These are phyloP conservation scores for Aureobasidium musti DNA, from an alignment of 2,329 filamentous ascomycete genomes.

Conservation along the genomic window DNA sequence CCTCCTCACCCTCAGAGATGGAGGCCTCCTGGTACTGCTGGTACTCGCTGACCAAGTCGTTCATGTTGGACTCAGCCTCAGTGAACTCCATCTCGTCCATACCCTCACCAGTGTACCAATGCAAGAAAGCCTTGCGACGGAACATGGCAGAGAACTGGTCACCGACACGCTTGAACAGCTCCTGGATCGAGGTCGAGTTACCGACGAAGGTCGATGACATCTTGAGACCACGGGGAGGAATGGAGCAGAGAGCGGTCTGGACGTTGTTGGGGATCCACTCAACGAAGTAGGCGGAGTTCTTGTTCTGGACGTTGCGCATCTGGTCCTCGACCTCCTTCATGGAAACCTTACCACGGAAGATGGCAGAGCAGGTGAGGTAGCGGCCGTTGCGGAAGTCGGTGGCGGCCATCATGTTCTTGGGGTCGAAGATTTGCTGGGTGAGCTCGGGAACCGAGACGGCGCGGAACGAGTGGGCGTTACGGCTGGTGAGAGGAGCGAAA, in stretches of 20 bases:
- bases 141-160: constrained; percentile 99
- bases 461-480: constrained; percentile 90
- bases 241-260: constrained; percentile 98
- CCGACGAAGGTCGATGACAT: constrained; percentile 99
- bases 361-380: constrained; percentile 98
- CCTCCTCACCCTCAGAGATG: constrained; percentile 95
- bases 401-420: constrained; percentile 99
- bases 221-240: constrained; percentile 95
- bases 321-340: constrained; percentile 99
- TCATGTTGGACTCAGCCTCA: constrained; percentile 99
- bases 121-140: constrained; percentile 99
- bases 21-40: constrained; percentile 99
- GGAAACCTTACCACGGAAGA: constrained; percentile 99
- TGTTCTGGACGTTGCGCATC: constrained; percentile 99
- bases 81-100: constrained; percentile 99
- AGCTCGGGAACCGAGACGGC: constrained; percentile 96
- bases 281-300: constrained; percentile 99
- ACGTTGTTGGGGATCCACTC: constrained; percentile 99
- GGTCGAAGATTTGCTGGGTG: constrained; percentile 99
- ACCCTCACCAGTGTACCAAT: constrained; percentile 99
- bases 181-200: constrained; percentile 99
- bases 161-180: constrained; percentile 99
- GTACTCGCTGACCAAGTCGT: constrained; percentile 99
- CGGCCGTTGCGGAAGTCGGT: constrained; percentile 99
- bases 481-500: constrained; percentile 96